These are phyloP conservation scores for Zelonia costaricensis DNA, from an alignment of 208 protist genomes.

Conservation along the genomic window DNA sequence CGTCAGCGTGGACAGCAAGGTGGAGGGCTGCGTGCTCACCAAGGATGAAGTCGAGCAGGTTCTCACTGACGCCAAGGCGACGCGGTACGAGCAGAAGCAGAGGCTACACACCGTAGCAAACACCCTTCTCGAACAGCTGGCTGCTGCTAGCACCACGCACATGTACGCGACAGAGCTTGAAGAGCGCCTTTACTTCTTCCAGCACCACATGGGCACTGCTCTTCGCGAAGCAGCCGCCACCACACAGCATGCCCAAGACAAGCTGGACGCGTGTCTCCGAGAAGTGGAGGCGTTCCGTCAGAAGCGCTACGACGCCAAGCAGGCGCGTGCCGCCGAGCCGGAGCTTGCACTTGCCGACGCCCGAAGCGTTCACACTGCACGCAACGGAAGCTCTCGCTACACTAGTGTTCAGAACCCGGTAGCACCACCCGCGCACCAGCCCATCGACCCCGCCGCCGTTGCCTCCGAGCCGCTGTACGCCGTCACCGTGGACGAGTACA, in stretches of 20 bases:
- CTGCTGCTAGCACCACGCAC: background rate
- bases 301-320: constrained; percentile 26
- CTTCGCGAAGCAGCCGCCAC: constrained; percentile 1
- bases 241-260: background rate
- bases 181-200: constrained; percentile 17
- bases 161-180: constrained; percentile 17
- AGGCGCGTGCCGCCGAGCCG: constrained; percentile 8
- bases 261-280: background rate
- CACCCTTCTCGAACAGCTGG: constrained; percentile 11
- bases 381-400: no score
- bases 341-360: constrained; percentile 11
- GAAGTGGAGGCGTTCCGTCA: constrained; percentile 31
- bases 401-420: no score
- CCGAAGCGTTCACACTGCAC: no score
- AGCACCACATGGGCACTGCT: constrained; percentile 4
- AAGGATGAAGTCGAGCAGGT: constrained; percentile 55
- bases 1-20: constrained; percentile 38
- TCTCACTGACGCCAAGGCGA: constrained; percentile 28
- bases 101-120: background rate
- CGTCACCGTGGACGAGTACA: constrained; percentile 22
- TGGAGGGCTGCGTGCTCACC: constrained; percentile 54
- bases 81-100: constrained; percentile 43
- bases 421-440: constrained; percentile 4
- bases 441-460: constrained; percentile 17
- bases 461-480: constrained; percentile 26